A percentile compares a stretch with the other conserved stretches of the same genome.
Evolutionary conservation across 169 alveolate genomes (phyloP).

Genomic region (Neospora caninum): DNA sequence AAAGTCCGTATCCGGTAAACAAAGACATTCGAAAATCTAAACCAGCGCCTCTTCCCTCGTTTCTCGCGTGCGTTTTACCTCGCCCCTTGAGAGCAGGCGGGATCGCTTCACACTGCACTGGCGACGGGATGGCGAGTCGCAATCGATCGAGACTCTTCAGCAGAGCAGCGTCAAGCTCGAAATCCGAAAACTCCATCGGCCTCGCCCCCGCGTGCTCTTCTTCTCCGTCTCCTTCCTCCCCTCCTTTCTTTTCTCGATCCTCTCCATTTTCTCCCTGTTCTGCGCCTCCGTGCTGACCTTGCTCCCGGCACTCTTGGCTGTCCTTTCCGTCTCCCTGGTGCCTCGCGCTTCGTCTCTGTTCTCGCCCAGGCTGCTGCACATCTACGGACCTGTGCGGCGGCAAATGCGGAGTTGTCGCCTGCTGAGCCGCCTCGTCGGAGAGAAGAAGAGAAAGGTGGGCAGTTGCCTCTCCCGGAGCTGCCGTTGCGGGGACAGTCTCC

Average conservation of each 20-base stretch:
- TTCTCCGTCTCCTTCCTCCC: background rate
- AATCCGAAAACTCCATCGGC: background rate
- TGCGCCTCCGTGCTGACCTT: background rate
- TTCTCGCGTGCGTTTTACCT: conserved; percentile 9
- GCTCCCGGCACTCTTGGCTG: background rate
- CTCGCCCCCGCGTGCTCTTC: background rate
- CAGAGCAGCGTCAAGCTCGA: background rate
- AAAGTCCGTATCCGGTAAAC: background rate
- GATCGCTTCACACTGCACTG: conserved; percentile 28
- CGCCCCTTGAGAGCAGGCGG: conserved; percentile 10
- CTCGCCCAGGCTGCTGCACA: background rate
- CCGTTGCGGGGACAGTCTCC: background rate
- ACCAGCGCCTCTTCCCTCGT: background rate
- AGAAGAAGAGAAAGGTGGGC: background rate
- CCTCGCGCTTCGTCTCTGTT: background rate
- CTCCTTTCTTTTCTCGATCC: background rate
- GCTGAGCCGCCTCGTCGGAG: background rate
- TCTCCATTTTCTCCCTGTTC: background rate
- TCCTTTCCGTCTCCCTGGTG: background rate
- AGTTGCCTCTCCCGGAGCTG: background rate
- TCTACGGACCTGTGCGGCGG: background rate
- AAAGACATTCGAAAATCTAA: background rate
- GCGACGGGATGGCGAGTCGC: conserved; percentile 4
- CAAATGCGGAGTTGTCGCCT: background rate
- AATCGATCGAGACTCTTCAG: background rate